phyloP scores from a whole-genome alignment of 192 early-diverging fungal genomes.

The Backusella morwellensis region DNA sequence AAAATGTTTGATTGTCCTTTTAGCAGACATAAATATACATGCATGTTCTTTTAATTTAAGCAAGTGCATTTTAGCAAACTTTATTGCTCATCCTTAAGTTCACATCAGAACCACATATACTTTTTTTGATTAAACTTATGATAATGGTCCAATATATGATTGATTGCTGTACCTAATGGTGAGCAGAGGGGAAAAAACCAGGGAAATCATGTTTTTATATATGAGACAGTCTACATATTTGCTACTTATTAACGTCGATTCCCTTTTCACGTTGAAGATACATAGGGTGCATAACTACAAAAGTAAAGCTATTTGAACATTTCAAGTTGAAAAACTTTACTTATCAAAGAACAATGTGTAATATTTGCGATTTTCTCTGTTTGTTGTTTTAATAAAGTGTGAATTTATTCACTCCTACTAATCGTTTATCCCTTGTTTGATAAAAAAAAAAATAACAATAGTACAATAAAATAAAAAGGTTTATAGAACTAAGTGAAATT shows the following conservation, averaged over 20 bases:
- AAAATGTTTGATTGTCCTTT: neutral
- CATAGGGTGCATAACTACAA: too few relatives aligned
- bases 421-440: neutral
- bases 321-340: neutral
- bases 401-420: neutral
- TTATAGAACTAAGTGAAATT: neutral
- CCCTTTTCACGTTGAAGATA: too few relatives aligned
- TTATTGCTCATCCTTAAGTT: neutral
- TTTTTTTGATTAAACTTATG: neutral
- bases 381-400: neutral
- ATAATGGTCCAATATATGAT: too few relatives aligned
- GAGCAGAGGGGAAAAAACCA: too few relatives aligned
- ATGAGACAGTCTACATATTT: too few relatives aligned
- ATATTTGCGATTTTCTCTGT: neutral
- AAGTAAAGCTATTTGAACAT: neutral
- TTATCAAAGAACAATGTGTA: neutral
- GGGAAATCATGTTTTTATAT: too few relatives aligned
- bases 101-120: neutral
- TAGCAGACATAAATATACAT: neutral
- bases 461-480: too few relatives aligned
- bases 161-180: too few relatives aligned
- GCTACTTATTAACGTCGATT: too few relatives aligned
- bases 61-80: neutral
- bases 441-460: neutral
- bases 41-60: neutral